Base-by-base conservation (phyloP, 169 alveolate species). In the Plasmodium cynomolgi region DNA sequence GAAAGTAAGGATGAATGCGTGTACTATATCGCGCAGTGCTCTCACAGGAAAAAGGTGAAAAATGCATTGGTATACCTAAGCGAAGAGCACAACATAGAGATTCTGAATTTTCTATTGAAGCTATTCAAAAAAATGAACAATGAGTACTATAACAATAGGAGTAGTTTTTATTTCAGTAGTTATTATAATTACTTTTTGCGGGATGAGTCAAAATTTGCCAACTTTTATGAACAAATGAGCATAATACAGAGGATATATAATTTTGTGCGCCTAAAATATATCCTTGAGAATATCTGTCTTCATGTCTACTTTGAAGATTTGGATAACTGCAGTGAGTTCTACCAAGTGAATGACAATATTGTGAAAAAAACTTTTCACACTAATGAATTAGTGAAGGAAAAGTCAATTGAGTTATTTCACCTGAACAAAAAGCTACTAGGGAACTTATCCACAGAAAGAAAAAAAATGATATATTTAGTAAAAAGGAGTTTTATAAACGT, bases 21-120 rank as follows among this genome's bases (percentile, higher is more conserved):
- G 37, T 86, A 86, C 71, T 86, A 86, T 56, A 20, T 86, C 33
- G 81, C 62, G 37, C 58, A 79, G 20, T 34, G 37, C 15, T 20
- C 50, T 20, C 85, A 86, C 2, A 86, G 93, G 47, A 86, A 86
- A 37, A 86, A 56, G 72, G 93, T 86, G 33, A 86, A 86, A 39
- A 86, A 58, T 79, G 93, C 93, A n/a, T 26, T 86, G 44, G 85
- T 33, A 34, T 50, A 79, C 68, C 41, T 86, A 71, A 79, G 33
- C 71, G 93, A 77, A 86, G 93, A 77, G 39, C 31, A 86, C 81
- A 54, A 86, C 68, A 75, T 77, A n/a, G 93, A 86, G 1, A 34
- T 86, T 77, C 81, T 86, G 68, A 86, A 86, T 86, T 86, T 86
- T 77, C 62, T 86, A 50, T 86, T 86, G 81, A 86, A 86, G 68